Evolutionary conservation across 1,284 basidiomycete species (phyloP), one percentile per base, ranked within the genome.

Genomic region (Mycosarcoma maydis): DNA sequence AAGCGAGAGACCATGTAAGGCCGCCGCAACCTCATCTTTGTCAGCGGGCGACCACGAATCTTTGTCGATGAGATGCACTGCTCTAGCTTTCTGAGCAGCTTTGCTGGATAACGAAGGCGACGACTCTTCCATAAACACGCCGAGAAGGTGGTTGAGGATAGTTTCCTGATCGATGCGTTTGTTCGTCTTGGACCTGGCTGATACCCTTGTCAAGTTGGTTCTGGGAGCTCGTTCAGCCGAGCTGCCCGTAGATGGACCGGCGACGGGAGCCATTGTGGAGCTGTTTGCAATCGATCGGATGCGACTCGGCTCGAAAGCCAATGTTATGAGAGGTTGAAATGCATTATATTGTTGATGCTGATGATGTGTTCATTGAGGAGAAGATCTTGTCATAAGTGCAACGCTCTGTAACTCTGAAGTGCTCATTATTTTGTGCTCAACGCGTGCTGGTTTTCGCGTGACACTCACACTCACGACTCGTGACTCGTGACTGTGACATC

Each of bases 41-140:
- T 71, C 61, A 5, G 61, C 53, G 2, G 68, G 61, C 3, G 68
- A 61, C 68, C 68, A 71, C 6, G 61, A 44, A 33, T 65, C 56
- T 11, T 65, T 65, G 10, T 49, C 39, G 42, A 60, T 40, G 4
- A 16, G 22, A 4, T 59, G 50, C 10, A 64, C 33, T 11, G 66
- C 66, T 22, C 41, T 43, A 1, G 42, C 41, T 20, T 57, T 70
- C n/a, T 57, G 56, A 20, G 53, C 33, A 20, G 54, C 51, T 22
- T 10, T 49, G 11, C 1, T 45, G 4, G 33, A 22, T 0, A 22
- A 30, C 6, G 33, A 37, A 2, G 19, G 6, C 9, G 34, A 17
- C 7, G 40, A 9, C 11, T 10, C n/a, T 23, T 43, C 34, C 13
- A 11, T 16, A 27, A 60, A 58, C 3, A 34, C 44, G 4, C 20